phyloP scores from a whole-genome alignment of 345 rosid species.

The Melaleuca quinquenervia region DNA sequence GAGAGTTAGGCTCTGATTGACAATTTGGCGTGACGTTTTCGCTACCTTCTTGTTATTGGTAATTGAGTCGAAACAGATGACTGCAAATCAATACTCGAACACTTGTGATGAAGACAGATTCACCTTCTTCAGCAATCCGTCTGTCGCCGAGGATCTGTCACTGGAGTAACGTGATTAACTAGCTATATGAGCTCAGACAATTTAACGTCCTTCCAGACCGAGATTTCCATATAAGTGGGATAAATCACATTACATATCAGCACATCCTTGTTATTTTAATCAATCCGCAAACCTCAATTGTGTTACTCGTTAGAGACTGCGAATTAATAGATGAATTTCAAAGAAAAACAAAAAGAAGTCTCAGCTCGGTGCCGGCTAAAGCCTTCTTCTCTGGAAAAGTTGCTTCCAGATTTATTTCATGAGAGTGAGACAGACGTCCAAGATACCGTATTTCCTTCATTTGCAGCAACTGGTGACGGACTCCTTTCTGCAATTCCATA shows the following conservation, averaged over 20 bases:
- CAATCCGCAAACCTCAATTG: background rate
- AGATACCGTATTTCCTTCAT: background rate
- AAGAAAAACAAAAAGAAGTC: background rate
- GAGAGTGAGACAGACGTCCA: background rate
- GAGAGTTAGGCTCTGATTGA: background rate
- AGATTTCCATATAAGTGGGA: background rate
- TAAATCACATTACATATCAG: too few relatives aligned
- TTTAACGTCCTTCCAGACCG: background rate
- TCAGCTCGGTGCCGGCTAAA: background rate
- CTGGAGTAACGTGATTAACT: background rate
- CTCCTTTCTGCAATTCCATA: background rate
- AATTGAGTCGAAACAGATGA: background rate
- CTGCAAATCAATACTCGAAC: background rate
- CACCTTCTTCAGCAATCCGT: background rate
- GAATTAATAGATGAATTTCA: background rate
- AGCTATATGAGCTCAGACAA: background rate
- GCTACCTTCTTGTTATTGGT: background rate
- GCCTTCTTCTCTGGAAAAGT: background rate
- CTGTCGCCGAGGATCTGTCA: background rate
- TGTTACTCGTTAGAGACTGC: background rate
- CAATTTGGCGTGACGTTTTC: background rate
- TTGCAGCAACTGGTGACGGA: background rate
- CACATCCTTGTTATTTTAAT: background rate
- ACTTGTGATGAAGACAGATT: background rate
- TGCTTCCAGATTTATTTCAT: background rate